Percentiles rank a stretch among this genome's conserved stretches.
phyloP scores from a whole-genome alignment of 2,329 filamentous ascomycete genomes.

The Pyrenophora seminiperda region DNA sequence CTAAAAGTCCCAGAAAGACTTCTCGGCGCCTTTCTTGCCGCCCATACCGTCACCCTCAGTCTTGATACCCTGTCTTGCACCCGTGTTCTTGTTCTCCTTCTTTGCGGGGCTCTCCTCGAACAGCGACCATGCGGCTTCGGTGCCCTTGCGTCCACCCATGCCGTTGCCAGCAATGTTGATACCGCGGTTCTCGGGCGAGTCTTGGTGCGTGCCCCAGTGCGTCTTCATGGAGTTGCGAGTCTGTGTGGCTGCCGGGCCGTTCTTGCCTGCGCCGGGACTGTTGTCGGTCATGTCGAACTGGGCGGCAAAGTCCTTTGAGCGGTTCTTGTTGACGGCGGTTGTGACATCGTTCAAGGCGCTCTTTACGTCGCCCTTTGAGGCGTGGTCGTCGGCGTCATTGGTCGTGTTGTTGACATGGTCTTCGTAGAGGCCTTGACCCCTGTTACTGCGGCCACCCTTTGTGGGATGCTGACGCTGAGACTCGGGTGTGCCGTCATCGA shows the following conservation, averaged over 20 bases:
- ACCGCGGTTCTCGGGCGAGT: conserved; percentile 33
- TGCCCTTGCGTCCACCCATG: conserved; percentile 49
- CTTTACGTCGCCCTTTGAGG: conserved; percentile 43
- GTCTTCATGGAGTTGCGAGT: conserved; percentile 61
- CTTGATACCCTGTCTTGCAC: conserved; percentile 41
- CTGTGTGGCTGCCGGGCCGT: conserved; percentile 48
- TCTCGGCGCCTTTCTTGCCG: conserved; percentile 40
- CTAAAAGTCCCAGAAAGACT: conserved; percentile 42
- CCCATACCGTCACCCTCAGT: conserved; percentile 50
- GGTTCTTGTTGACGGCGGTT: conserved; percentile 71
- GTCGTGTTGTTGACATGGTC: conserved; percentile 68
- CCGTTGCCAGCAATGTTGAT: conserved; percentile 50
- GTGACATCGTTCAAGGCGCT: conserved; percentile 68
- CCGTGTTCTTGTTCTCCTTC: conserved; percentile 36
- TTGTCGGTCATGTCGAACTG: conserved; percentile 80
- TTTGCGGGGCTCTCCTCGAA: conserved; percentile 36
- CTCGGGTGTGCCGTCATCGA: conserved; percentile 71
- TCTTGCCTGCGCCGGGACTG: conserved; percentile 56
- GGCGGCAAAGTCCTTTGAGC: conserved; percentile 74
- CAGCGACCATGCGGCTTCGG: conserved; percentile 49
- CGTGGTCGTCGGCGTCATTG: conserved; percentile 55
- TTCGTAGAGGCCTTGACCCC: conserved; percentile 74
- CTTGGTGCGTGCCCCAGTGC: conserved; percentile 41
- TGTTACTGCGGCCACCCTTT: conserved; percentile 64
- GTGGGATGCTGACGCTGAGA: conserved; percentile 51